phyloP scores from a whole-genome alignment of 306 rosid genomes.

The Arachis hypogaea region DNA sequence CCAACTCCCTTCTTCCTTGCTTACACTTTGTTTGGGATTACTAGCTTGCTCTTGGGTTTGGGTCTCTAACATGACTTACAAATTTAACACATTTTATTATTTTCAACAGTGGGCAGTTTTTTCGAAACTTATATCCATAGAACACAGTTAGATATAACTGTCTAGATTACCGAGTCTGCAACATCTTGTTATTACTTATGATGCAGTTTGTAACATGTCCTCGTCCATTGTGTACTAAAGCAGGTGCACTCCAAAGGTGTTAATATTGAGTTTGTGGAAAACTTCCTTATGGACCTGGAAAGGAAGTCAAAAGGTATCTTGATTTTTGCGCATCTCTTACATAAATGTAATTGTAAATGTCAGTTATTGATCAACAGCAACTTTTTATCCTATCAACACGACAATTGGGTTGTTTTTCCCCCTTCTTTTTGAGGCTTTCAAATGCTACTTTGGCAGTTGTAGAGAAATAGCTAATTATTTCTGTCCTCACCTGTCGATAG shows the following conservation, averaged over 20 bases:
- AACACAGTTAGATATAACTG: not conserved
- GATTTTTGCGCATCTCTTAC: constrained; percentile 8
- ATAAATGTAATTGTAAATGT: constrained; percentile 18
- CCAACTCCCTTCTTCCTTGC: too few species aligned
- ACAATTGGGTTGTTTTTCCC: too few species aligned
- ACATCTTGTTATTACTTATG: not conserved
- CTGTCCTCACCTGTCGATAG: too few species aligned
- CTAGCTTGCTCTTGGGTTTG: too few species aligned
- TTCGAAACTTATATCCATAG: not conserved
- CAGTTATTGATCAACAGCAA: too few species aligned
- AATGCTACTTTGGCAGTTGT: too few species aligned
- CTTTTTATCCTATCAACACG: too few species aligned
- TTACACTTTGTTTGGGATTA: too few species aligned
- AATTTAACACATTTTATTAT: not conserved
- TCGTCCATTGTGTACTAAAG: constrained; percentile 23
- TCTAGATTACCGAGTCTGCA: not conserved
- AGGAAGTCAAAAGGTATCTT: constrained; percentile 67
- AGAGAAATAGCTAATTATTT: too few species aligned
- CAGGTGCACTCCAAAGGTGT: constrained; percentile 91
- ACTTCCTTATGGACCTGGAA: constrained; percentile 62
- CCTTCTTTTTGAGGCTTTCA: too few species aligned
- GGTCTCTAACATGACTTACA: not conserved
- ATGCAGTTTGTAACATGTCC: not conserved
- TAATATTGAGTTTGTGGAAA: constrained; percentile 66
- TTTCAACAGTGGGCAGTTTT: not conserved